phyloP scores from a whole-genome alignment of 2,329 filamentous ascomycete species.

The Plectosphaerella sp. region DNA sequence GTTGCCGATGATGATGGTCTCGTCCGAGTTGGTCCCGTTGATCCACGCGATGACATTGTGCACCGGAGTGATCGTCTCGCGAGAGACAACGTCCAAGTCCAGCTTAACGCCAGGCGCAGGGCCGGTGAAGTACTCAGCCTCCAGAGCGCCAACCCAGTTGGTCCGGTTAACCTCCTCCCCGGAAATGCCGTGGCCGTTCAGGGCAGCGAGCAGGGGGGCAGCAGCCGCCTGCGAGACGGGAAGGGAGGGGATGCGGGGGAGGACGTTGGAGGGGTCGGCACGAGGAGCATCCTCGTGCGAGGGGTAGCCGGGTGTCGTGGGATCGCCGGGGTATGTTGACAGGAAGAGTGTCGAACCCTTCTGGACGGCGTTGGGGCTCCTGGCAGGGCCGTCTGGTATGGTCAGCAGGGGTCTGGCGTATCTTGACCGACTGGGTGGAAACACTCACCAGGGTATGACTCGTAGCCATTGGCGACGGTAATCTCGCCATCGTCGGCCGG shows the following conservation, averaged over 20 bases:
- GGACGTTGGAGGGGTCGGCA: conserved; percentile 54
- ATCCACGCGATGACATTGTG: conserved; percentile 80
- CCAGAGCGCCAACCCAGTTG: conserved; percentile 51
- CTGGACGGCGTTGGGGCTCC: conserved; percentile 74
- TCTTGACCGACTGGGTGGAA: neutral
- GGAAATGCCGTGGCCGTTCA: conserved; percentile 71
- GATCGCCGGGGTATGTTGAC: conserved; percentile 57
- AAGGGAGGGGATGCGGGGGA: conserved; percentile 73
- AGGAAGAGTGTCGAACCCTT: conserved; percentile 69
- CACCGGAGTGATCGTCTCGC: conserved; percentile 64
- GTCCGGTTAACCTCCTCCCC: conserved; percentile 59
- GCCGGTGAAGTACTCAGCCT: conserved; percentile 37
- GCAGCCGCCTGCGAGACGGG: conserved; percentile 77
- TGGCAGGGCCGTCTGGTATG: conserved; percentile 55
- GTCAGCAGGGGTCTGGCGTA: neutral
- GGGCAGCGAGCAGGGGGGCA: conserved; percentile 68
- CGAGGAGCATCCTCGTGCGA: conserved; percentile 69
- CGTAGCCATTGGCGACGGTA: conserved; percentile 69
- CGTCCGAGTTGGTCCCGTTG: conserved; percentile 70
- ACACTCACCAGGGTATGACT: conserved; percentile 56
- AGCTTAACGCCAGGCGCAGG: conserved; percentile 52
- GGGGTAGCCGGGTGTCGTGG: conserved; percentile 79
- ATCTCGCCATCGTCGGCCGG: conserved; percentile 71
- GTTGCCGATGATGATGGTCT: conserved; percentile 75
- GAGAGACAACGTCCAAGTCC: conserved; percentile 60